phyloP scores from a whole-genome alignment of 441 rosid genomes.

The Pelargonium australe region DNA sequence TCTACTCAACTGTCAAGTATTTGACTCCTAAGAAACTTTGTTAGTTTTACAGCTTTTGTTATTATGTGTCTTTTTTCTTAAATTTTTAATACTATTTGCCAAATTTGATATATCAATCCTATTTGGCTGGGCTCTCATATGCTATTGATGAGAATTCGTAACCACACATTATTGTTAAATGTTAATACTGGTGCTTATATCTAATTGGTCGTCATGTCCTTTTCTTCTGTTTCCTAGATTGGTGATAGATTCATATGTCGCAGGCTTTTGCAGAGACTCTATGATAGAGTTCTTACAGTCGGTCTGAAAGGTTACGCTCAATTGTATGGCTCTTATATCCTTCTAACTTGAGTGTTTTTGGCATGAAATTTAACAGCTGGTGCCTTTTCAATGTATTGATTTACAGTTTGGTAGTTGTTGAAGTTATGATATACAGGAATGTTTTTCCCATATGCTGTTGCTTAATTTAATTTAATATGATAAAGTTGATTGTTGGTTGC shows the following conservation, averaged over 20 bases:
- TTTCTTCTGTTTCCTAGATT: conserved; percentile 16
- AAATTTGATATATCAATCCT: background rate
- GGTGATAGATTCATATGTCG: conserved; percentile 25
- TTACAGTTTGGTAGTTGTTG: background rate
- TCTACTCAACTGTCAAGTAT: too few species aligned
- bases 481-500: conserved; percentile 1
- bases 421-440: background rate
- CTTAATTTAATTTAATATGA: background rate
- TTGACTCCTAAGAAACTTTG: too few species aligned
- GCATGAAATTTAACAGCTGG: background rate
- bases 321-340: conserved; percentile 18
- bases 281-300: conserved; percentile 27
- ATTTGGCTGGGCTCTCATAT: background rate
- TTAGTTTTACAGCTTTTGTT: too few species aligned
- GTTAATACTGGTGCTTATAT: background rate
- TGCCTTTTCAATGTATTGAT: background rate
- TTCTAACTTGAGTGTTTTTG: conserved; percentile 3
- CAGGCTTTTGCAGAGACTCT: conserved; percentile 22
- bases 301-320: conserved; percentile 29
- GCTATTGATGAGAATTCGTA: background rate
- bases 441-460: background rate
- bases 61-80: too few species aligned
- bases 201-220: conserved; percentile 2
- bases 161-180: background rate
- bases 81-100: background rate